Base-by-base conservation (phyloP, 2,329 filamentous ascomycete species). In the Aspergillus texensis region DNA sequence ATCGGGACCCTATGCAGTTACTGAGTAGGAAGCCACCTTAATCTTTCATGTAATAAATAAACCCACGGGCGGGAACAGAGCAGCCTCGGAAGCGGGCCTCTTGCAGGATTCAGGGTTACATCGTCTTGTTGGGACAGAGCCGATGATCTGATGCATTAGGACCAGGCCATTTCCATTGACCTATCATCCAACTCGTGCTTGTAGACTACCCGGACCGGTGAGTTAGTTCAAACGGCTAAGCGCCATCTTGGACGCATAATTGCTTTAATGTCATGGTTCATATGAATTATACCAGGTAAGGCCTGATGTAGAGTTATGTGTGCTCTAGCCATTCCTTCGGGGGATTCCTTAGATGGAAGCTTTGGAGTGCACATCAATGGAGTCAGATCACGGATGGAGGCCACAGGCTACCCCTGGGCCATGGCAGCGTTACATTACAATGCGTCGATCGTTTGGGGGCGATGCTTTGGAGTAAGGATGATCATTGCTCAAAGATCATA, bases 41-140 rank as follows among this genome's bases (percentile, higher is more conserved):
- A n/a, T 41, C 6, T n/a, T n/a, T 4, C 1, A 9, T 41, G 2
- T 9, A 9, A n/a, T n/a, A 0, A 8, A 41, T n/a, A 41, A n/a
- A 6, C 9, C 19, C 0, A 41, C 16, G n/a, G 1, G 43, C 9
- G 6, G 8, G 14, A 6, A 14, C 0, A 24, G 21, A 46, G n/a
- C 11, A 21, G n/a, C n/a, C n/a, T 46, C n/a, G 10, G n/a, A 24
- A 24, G 43, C 21, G 4, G n/a, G 21, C 5, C n/a, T 3, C 43
- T 6, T 12, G n/a, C 43, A 24, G n/a, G 19, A 46, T 46, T 1
- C 11, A 46, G 11, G n/a, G 43, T 46, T 46, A 46, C 43, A 46
- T 46, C 43, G 43, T 24, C 43, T 24, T 9, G 43, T 11, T 1
- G 43, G n/a, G 10, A 24, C 5, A 10, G n/a, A 46, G 19, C n/a